Conservation (phyloP, 2,329 filamentous ascomycete genomes). For the Bipolaris zeicola region DNA sequence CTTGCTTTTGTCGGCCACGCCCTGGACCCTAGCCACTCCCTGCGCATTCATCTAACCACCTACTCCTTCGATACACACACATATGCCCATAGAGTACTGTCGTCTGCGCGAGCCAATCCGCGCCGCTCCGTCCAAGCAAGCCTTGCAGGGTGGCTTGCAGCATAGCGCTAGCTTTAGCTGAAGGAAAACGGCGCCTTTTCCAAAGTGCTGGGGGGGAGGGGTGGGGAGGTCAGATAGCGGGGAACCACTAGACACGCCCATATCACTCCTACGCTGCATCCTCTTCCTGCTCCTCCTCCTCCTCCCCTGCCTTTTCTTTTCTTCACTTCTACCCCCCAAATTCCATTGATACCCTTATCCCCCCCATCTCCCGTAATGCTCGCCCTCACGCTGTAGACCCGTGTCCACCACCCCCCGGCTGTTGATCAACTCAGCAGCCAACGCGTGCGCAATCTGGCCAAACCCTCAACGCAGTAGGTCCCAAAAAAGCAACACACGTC, state of each 20-base stretch:
- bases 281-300: slow-evolving; percentile 24
- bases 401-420: slow-evolving; percentile 21
- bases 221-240: slow-evolving; percentile 34
- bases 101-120: slow-evolving; percentile 23
- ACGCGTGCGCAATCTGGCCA: slow-evolving; percentile 5
- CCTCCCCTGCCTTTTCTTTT: slow-evolving; percentile 25
- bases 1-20: too few species aligned
- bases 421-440: slow-evolving; percentile 31
- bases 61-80: not conserved
- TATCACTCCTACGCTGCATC: slow-evolving; percentile 41
- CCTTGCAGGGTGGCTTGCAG: slow-evolving; percentile 41
- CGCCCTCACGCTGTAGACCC: slow-evolving; percentile 37
- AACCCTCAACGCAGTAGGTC: slow-evolving; percentile 17
- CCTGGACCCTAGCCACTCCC: not conserved
- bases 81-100: slow-evolving; percentile 6
- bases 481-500: slow-evolving; percentile 5
- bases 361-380: slow-evolving; percentile 14
- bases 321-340: slow-evolving; percentile 17
- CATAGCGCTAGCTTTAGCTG: slow-evolving; percentile 29
- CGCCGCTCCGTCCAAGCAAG: slow-evolving; percentile 23
- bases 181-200: slow-evolving; percentile 40
- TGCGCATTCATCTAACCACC: not conserved
- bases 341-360: slow-evolving; percentile 1
- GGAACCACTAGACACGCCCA: slow-evolving; percentile 34
- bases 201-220: slow-evolving; percentile 18